Evolutionary conservation across 345 rosid genomes (phyloP), one percentile per base, ranked within the genome.

Genomic region (Bretschneidera sinensis): DNA sequence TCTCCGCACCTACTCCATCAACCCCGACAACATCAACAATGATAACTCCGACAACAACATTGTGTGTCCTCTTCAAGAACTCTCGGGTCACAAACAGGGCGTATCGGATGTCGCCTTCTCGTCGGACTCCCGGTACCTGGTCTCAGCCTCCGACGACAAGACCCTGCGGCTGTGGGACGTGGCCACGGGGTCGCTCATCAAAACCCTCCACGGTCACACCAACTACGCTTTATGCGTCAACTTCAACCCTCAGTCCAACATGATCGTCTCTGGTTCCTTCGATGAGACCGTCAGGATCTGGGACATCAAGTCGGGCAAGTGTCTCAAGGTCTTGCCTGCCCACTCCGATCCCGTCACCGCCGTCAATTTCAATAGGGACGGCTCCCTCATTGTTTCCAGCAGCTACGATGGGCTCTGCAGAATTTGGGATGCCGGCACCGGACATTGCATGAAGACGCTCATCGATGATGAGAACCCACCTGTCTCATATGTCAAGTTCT

Each of bases 391-490:
- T 39, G 95, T 94, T 19, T 84, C 97, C 5, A 86, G 97, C 62
- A 94, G 99, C 66, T 90, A 86, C 35, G 99, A 94, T 56, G 99
- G 99, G 48, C 48, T 90, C 57, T 94, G 97, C 50, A 66, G 96
- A 64, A 83, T 90, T 24, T 94, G 96, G 99, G 99, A 92, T 71
- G 72, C 90, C 17, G 84, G 84, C 22, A 89, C 94, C 14, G 98
- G 97, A 0, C 94, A 85, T 72, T 92, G 99, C 50, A 43, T 88
- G 70, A 90, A 86, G 77, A 90, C 95, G 14, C 72, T 94, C 24
- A 86, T 94, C 28, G 96, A 86, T 51, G 99, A 94, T 43, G 96
- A 88, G 77, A 90, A 90, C 66, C 97, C 95, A 1, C 97, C 96
- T 2, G 96, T 94, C 48, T 90, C 97, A 4, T 94, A 62, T 60